Evolutionary conservation across 1,139 yeast genomes (phyloP).

Genomic region (Yamadazyma trypodendri): DNA sequence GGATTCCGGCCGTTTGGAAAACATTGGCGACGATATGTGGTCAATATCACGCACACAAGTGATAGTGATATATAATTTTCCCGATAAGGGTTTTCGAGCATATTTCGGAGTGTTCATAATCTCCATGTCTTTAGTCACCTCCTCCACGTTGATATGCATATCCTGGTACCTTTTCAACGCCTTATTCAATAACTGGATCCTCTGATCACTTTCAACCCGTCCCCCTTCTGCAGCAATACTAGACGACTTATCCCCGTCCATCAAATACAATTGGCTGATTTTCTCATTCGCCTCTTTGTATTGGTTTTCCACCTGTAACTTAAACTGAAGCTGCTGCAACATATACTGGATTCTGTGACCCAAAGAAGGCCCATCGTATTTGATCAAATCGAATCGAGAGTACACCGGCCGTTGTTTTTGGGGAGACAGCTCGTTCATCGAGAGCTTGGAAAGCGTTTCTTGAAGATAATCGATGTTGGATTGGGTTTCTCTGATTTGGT

Average conservation of each 20-base stretch:
- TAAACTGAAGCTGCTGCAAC: constrained; percentile 92
- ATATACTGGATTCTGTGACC: constrained; percentile 95
- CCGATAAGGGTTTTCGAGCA: constrained; percentile 80
- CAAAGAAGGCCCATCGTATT: constrained; percentile 89
- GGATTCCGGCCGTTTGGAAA: constrained; percentile 79
- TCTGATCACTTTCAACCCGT: constrained; percentile 76
- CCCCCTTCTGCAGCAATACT: constrained; percentile 91
- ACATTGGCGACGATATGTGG: constrained; percentile 81
- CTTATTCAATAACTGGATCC: constrained; percentile 79
- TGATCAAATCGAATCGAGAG: constrained; percentile 76
- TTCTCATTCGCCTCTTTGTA: constrained; percentile 91
- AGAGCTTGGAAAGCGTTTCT: constrained; percentile 68
- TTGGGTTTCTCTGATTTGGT: constrained; percentile 87
- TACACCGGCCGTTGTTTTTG: constrained; percentile 39
- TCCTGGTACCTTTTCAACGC: constrained; percentile 86
- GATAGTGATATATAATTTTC: constrained; percentile 68
- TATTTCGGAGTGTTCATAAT: constrained; percentile 65
- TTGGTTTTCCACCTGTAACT: constrained; percentile 89
- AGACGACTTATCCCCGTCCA: constrained; percentile 87
- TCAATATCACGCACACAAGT: constrained; percentile 85
- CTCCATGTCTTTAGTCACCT: constrained; percentile 62
- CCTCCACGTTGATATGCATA: constrained; percentile 73
- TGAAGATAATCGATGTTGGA: constrained; percentile 85
- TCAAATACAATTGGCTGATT: constrained; percentile 76
- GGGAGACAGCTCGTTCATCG: constrained; percentile 21